Conservation (phyloP, 371 early-diverging fungal genomes). For the Mortierella polycephala region DNA sequence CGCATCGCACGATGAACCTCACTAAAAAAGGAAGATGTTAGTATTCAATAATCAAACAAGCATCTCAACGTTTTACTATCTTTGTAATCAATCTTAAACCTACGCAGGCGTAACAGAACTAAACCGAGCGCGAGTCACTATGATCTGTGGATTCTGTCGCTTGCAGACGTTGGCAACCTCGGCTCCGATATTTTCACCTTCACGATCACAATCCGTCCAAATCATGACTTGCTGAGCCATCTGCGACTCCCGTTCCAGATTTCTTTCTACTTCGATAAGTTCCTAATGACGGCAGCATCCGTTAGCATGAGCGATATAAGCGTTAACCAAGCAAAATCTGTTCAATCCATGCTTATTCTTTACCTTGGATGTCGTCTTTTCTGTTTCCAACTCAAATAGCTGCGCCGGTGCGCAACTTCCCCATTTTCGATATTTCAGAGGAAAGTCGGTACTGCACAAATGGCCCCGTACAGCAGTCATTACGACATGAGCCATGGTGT, state of each 20-base stretch:
- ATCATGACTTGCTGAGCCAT: slow-evolving; percentile 83
- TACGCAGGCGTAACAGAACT: slow-evolving; percentile 80
- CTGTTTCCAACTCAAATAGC: slow-evolving; percentile 75
- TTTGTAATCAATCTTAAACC: not conserved
- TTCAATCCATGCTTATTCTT: not conserved
- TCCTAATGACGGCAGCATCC: slow-evolving; percentile 32
- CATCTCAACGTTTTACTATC: no score
- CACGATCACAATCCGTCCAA: slow-evolving; percentile 99
- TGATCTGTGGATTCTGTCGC: slow-evolving; percentile 70
- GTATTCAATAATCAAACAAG: not conserved
- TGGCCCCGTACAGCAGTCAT: slow-evolving; percentile 94
- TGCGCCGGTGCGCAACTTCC: slow-evolving; percentile 58
- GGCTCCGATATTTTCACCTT: slow-evolving; percentile 98
- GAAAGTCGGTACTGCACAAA: slow-evolving; percentile 75
- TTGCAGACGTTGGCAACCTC: slow-evolving; percentile 84
- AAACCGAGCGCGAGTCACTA: slow-evolving; percentile 82
- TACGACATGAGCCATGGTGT: slow-evolving; percentile 70
- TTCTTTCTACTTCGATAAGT: slow-evolving; percentile 66
- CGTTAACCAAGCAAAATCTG: no score
- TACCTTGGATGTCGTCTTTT: slow-evolving; percentile 46
- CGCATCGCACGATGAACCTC: slow-evolving; percentile 89
- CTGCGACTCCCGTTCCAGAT: slow-evolving; percentile 73
- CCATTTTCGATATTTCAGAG: slow-evolving; percentile 71
- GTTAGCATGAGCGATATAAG: no score
- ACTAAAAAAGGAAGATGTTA: slow-evolving; percentile 31